These are phyloP conservation scores for Suaeda aralocaspica DNA, from an alignment of 148 eudicot species.

Conservation along the genomic window DNA sequence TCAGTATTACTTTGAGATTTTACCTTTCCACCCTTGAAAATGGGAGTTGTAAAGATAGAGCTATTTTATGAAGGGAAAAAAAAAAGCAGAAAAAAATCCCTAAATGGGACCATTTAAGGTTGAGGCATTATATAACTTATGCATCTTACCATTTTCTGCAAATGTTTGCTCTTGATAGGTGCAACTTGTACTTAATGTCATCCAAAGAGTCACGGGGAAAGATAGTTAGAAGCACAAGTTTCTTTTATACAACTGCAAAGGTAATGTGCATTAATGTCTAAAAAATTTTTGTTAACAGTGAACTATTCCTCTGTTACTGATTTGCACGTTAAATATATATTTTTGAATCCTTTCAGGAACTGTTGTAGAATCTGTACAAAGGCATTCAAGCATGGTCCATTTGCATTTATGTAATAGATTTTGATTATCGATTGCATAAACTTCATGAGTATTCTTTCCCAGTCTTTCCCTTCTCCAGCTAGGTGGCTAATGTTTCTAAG, in stretches of 20 bases:
- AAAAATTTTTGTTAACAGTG: background rate
- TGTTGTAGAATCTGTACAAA: background rate
- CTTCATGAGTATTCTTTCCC: background rate
- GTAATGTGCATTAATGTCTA: background rate
- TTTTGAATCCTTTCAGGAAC: background rate
- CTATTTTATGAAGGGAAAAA: too few species aligned
- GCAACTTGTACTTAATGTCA: background rate
- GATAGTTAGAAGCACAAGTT: background rate
- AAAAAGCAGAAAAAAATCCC: too few species aligned
- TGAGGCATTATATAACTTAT: too few species aligned
- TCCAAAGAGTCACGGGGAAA: background rate
- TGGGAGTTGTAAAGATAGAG: too few species aligned
- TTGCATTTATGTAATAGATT: background rate
- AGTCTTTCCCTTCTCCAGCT: background rate
- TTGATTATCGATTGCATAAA: background rate
- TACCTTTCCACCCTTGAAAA: too few species aligned
- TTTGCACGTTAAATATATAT: background rate
- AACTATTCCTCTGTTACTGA: background rate
- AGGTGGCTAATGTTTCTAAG: background rate
- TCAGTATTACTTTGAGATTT: too few species aligned
- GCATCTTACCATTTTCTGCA: background rate
- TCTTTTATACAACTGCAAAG: background rate
- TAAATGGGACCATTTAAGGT: too few species aligned
- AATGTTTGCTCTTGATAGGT: constrained; percentile 9
- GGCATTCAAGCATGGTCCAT: background rate